Conservation (phyloP, 2,329 filamentous ascomycete species). For the Colletotrichum sp. region DNA sequence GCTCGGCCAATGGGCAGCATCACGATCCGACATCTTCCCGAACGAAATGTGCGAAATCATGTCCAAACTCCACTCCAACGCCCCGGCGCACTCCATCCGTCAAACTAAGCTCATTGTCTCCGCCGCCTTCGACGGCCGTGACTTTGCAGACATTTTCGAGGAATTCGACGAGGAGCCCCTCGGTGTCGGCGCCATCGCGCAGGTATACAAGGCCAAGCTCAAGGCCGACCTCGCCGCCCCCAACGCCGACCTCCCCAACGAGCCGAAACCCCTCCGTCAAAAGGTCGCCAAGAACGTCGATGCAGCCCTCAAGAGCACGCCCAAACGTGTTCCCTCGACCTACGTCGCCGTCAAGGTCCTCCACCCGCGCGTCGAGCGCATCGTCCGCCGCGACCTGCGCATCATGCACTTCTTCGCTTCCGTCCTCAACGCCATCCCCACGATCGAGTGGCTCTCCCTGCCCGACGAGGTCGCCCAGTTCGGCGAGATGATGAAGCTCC, state of each 20-base stretch:
- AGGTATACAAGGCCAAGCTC: conserved; percentile 95
- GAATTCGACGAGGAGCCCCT: conserved; percentile 91
- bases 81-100: conserved; percentile 85
- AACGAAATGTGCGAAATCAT: conserved; percentile 90
- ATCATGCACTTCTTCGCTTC: conserved; percentile 95
- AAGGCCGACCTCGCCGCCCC: conserved; percentile 77
- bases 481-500: conserved; percentile 98
- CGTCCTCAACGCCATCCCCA: conserved; percentile 84
- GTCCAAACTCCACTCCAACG: conserved; percentile 94
- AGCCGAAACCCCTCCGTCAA: conserved; percentile 60
- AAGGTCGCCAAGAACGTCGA: conserved; percentile 84
- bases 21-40: conserved; percentile 94
- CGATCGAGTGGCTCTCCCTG: conserved; percentile 95
- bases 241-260: conserved; percentile 58
- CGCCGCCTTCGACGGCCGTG: conserved; percentile 79
- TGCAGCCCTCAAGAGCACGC: conserved; percentile 83
- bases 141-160: conserved; percentile 92
- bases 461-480: conserved; percentile 95
- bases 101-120: conserved; percentile 81
- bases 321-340: conserved; percentile 82
- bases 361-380: conserved; percentile 88
- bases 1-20: conserved; percentile 98
- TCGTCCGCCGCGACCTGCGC: conserved; percentile 85
- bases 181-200: conserved; percentile 94
- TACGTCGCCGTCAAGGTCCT: conserved; percentile 97